A percentile compares a stretch with the other conserved stretches of the same genome.
phyloP scores from a whole-genome alignment of 176 grass and related monocot species.

The Paspalum notatum region DNA sequence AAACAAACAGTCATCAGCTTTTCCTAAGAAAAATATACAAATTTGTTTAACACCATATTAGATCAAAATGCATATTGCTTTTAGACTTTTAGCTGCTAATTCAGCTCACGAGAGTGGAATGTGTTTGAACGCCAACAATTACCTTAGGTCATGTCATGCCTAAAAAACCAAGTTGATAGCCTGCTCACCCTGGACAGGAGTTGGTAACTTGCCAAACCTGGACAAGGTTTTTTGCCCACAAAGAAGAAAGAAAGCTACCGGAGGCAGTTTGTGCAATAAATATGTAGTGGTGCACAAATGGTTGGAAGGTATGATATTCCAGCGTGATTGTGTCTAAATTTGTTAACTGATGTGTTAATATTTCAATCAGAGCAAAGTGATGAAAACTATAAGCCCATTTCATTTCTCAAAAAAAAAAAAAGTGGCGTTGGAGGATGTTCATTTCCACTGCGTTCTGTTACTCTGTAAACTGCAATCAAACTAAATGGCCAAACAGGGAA shows the following conservation, averaged over 20 bases:
- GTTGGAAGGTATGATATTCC: background rate
- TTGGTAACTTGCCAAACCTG: no score
- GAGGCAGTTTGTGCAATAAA: background rate
- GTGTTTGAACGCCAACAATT: no score
- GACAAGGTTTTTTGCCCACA: background rate
- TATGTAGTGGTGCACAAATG: no score
- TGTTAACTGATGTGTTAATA: background rate
- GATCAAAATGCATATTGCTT: no score
- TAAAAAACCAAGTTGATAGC: no score
- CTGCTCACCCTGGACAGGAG: no score
- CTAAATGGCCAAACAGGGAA: constrained; percentile 11
- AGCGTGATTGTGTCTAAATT: background rate
- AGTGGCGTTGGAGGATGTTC: background rate
- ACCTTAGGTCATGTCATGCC: no score
- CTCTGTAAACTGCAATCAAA: constrained; percentile 27
- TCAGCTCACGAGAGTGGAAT: no score
- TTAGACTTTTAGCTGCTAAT: no score
- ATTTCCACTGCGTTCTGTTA: background rate
- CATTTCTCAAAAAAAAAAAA: background rate
- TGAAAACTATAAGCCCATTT: background rate
- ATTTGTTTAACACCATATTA: no score
- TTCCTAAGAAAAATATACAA: no score
- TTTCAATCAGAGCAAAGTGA: background rate
- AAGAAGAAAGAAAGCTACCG: background rate
- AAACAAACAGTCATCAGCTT: no score